Evolutionary conservation across 2,329 filamentous ascomycete genomes (phyloP).

Genomic region (Trichoderma breve): DNA sequence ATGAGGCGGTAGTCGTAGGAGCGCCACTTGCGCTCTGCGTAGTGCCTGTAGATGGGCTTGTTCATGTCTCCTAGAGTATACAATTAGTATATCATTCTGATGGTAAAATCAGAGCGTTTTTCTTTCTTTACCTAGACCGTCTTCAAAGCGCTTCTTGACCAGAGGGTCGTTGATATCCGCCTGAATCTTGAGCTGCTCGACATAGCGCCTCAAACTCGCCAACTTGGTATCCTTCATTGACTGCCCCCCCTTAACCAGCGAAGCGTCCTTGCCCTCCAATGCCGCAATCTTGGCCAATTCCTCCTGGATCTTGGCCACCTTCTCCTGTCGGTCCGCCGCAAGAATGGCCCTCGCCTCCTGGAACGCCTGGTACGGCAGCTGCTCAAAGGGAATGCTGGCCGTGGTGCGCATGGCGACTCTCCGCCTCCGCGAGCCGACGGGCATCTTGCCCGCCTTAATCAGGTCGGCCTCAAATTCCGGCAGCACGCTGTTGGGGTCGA

Average conservation of each 20-base stretch:
- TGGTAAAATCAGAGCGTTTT: background rate
- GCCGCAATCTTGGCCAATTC: slow-evolving; percentile 67
- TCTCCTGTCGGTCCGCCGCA: slow-evolving; percentile 74
- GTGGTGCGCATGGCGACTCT: slow-evolving; percentile 67
- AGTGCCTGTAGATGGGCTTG: slow-evolving; percentile 91
- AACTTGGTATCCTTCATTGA: slow-evolving; percentile 64
- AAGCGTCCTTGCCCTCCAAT: slow-evolving; percentile 58
- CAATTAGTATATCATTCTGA: background rate
- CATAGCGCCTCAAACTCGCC: slow-evolving; percentile 64
- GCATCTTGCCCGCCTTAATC: slow-evolving; percentile 64
- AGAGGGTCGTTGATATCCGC: slow-evolving; percentile 94
- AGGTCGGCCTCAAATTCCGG: slow-evolving; percentile 61
- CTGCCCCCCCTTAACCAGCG: slow-evolving; percentile 60
- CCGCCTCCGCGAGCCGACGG: slow-evolving; percentile 81
- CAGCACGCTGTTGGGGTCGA: slow-evolving; percentile 68
- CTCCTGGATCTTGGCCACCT: slow-evolving; percentile 68
- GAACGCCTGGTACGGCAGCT: slow-evolving; percentile 95
- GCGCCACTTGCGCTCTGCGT: slow-evolving; percentile 86
- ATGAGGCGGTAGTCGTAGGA: slow-evolving; percentile 76
- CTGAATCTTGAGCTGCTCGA: slow-evolving; percentile 80
- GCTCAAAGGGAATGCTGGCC: slow-evolving; percentile 78
- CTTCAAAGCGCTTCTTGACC: slow-evolving; percentile 91
- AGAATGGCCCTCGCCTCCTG: slow-evolving; percentile 89
- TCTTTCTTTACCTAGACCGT: slow-evolving; percentile 68
- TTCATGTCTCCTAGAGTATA: slow-evolving; percentile 78